Percentiles rank a stretch among this genome's conserved stretches.
phyloP scores from a whole-genome alignment of 495 filamentous ascomycete species.

The Talaromyces borbonicus region DNA sequence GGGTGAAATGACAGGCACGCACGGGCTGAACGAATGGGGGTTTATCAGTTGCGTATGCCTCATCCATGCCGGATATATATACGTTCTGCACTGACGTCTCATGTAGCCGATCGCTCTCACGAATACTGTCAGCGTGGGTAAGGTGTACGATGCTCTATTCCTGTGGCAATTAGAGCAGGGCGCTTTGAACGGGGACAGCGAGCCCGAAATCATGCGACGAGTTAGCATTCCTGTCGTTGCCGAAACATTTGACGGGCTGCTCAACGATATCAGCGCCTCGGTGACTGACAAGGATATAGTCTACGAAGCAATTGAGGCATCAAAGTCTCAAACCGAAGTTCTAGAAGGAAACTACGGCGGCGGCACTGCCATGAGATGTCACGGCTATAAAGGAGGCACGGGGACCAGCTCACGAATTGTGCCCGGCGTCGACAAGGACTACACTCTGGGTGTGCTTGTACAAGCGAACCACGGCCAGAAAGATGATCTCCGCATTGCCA shows the following conservation, averaged over 20 bases:
- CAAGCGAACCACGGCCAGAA: constrained; percentile 2
- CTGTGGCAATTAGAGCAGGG: neutral
- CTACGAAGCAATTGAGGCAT: neutral
- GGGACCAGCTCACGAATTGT: neutral
- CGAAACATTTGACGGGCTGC: neutral
- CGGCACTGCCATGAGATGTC: constrained; percentile 2
- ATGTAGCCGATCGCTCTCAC: constrained; percentile 1
- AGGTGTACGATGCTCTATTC: constrained; percentile 2
- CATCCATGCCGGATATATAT: neutral
- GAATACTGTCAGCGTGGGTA: neutral
- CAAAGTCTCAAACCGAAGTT: neutral
- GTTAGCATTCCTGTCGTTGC: constrained; percentile 1
- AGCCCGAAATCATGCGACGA: neutral
- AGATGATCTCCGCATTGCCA: neutral
- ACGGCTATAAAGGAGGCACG: constrained; percentile 4
- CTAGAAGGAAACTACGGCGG: constrained; percentile 2
- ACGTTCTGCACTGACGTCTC: neutral
- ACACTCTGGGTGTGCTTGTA: neutral
- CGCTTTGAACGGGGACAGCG: neutral
- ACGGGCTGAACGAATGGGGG: neutral
- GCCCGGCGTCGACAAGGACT: neutral
- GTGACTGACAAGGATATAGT: neutral
- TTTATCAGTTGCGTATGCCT: neutral
- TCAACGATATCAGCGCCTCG: neutral
- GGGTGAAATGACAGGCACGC: neutral